Percentiles rank a stretch among this genome's conserved stretches.
These are phyloP conservation scores for Fusarium sp. DNA, from an alignment of 2,329 filamentous ascomycete species.

Conservation along the genomic window DNA sequence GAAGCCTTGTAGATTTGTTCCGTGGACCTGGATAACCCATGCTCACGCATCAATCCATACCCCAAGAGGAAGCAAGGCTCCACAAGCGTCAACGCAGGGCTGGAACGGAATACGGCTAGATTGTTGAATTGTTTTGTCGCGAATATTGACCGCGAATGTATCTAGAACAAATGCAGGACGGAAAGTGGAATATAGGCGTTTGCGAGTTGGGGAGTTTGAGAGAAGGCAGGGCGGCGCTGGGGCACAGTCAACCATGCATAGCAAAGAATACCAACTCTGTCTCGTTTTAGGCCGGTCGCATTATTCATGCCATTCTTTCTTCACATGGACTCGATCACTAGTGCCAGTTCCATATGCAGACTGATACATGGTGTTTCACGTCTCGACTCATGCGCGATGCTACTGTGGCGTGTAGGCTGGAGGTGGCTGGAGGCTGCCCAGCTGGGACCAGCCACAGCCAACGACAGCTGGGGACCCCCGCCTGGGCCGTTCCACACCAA, in stretches of 20 bases:
- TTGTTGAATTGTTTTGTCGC: slow-evolving; percentile 23
- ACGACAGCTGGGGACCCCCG: slow-evolving; percentile 21
- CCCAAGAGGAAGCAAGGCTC: slow-evolving; percentile 7
- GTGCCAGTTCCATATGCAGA: not conserved
- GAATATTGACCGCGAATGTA: not conserved
- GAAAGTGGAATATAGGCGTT: slow-evolving; percentile 27
- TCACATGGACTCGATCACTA: not conserved
- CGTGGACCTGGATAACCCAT: not conserved
- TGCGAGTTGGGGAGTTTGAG: slow-evolving; percentile 7
- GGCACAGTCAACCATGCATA: slow-evolving; percentile 2
- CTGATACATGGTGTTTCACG: slow-evolving; percentile 24
- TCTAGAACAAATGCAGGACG: slow-evolving; percentile 16
- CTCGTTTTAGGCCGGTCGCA: not conserved
- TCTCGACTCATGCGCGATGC: slow-evolving; percentile 23
- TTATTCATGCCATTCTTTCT: not conserved
- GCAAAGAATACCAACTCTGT: not conserved
- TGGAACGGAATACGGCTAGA: slow-evolving; percentile 16
- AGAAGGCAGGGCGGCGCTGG: slow-evolving; percentile 2
- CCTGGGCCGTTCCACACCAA: slow-evolving; percentile 22
- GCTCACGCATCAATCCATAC: slow-evolving; percentile 4
- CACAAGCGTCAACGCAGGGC: slow-evolving; percentile 2
- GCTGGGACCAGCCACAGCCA: slow-evolving; percentile 31
- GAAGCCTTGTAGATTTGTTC: not conserved
- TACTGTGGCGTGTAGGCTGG: slow-evolving; percentile 26
- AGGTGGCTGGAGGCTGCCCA: slow-evolving; percentile 21